Evolutionary conservation across 331 rosid species (phyloP), one percentile per base, ranked within the genome.

Genomic region (Ulmus americana): DNA sequence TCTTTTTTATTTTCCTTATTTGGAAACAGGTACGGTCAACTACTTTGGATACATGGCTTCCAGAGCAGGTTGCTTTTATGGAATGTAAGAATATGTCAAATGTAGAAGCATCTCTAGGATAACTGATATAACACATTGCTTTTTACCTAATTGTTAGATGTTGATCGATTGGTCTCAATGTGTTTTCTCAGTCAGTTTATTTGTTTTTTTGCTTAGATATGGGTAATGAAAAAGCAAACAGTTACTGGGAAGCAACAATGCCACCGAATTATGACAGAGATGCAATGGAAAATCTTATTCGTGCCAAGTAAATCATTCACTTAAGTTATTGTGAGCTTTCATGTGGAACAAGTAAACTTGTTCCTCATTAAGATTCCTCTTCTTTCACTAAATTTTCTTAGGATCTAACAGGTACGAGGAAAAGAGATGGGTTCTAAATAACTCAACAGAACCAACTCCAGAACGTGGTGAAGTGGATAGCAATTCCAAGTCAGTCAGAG

Each of bases 21-120:
- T 72, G 69, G 14, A 13, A 63, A 65, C 64, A 92, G 97, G 96
- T 88, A 61, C 83, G 96, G 59, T 92, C 96, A 15, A 83, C 95
- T 39, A 86, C 95, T 75, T 81, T 92, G 86, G 97, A 92, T 79
- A 83, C 95, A 59, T 88, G 97, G 97, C 80, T 92, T 63, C 89
- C 97, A 11, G 89, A 92, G 43, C 97, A 92, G 80, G 79, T 88
- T 70, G 76, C 95, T 67, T 86, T 80, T 76, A 88, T 92, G 96
- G 90, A 86, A 77, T 75, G 97, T 86, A 88, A 86, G 97, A 20
- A 74, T 15, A 66, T 3, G 39, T 67, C 22, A 28, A 28, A 28
- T 28, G 35, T 28, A 11, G 41, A 63, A 66, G 44, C 63, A 48
- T 43, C 61, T 68, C 68, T 49, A 48, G 45, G 39, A 45, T 44